These are phyloP conservation scores for Psilocybe cubensis DNA, from an alignment of 768 basidiomycete species.

Conservation along the genomic window DNA sequence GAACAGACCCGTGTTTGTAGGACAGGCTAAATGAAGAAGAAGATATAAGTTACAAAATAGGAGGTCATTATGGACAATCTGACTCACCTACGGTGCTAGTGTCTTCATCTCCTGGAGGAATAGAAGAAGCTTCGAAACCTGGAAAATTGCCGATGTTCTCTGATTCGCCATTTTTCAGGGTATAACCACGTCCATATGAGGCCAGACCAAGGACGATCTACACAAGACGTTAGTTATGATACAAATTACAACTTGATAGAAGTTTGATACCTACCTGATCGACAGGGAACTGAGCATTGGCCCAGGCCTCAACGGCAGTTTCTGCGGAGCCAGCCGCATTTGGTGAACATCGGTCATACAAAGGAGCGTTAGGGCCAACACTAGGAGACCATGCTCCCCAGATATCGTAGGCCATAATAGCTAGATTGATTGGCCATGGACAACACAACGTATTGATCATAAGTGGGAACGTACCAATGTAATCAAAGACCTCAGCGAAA, in stretches of 20 bases:
- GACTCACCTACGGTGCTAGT: conserved; percentile 32
- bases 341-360: conserved; percentile 68
- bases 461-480: conserved; percentile 31
- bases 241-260: neutral
- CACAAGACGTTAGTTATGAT: neutral
- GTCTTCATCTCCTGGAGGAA: conserved; percentile 50
- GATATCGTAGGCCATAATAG: conserved; percentile 67
- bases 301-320: conserved; percentile 76
- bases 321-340: conserved; percentile 66
- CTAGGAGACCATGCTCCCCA: conserved; percentile 51
- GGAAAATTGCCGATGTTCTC: conserved; percentile 33
- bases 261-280: conserved; percentile 28
- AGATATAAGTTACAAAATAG: conserved; percentile 8
- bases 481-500: conserved; percentile 65
- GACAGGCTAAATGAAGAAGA: neutral
- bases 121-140: conserved; percentile 42
- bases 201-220: conserved; percentile 80
- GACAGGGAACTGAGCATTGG: conserved; percentile 72
- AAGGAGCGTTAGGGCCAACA: conserved; percentile 84
- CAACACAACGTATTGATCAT: neutral
- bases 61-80: conserved; percentile 35
- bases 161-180: conserved; percentile 43
- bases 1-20: conserved; percentile 45
- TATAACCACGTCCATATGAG: conserved; percentile 78
- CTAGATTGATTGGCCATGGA: conserved; percentile 29